Percentiles rank a stretch among this genome's conserved stretches.
These are phyloP conservation scores for Tulasnella sp. DNA, from an alignment of 768 basidiomycete genomes.

Conservation along the genomic window DNA sequence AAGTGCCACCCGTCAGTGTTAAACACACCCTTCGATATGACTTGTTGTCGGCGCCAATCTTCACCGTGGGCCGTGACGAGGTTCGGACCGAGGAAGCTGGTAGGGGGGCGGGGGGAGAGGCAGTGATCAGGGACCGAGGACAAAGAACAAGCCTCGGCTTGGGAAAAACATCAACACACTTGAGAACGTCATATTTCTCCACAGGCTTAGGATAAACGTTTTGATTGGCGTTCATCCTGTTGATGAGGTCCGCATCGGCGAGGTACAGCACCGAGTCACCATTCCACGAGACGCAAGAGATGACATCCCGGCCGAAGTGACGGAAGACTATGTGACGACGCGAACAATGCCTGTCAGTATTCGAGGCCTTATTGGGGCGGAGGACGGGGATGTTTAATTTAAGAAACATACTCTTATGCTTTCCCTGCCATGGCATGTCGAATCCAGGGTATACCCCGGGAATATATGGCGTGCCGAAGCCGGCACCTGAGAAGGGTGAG, in stretches of 20 bases:
- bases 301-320: slow-evolving; percentile 22
- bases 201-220: slow-evolving; percentile 22
- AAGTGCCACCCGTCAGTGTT: slow-evolving; percentile 30
- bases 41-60: slow-evolving; percentile 29
- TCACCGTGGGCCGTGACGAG: slow-evolving; percentile 30
- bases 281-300: slow-evolving; percentile 21
- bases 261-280: slow-evolving; percentile 22
- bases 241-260: slow-evolving; percentile 26
- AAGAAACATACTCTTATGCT: slow-evolving; percentile 26
- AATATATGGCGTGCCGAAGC: slow-evolving; percentile 32
- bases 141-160: neutral
- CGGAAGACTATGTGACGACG: slow-evolving; percentile 3
- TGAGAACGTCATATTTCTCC: slow-evolving; percentile 28
- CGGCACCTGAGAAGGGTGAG: slow-evolving; percentile 22
- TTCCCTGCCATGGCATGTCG: slow-evolving; percentile 32
- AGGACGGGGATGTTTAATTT: neutral
- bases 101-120: neutral
- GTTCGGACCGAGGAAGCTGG: slow-evolving; percentile 32
- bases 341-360: neutral
- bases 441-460: slow-evolving; percentile 28
- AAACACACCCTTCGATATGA: slow-evolving; percentile 27
- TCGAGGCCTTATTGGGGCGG: neutral
- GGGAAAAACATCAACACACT: slow-evolving; percentile 7
- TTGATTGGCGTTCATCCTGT: slow-evolving; percentile 21
- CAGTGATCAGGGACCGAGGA: neutral